These are phyloP conservation scores for Pigoraptor vietnamica DNA, from an alignment of 78 protist genomes.

Conservation along the genomic window DNA sequence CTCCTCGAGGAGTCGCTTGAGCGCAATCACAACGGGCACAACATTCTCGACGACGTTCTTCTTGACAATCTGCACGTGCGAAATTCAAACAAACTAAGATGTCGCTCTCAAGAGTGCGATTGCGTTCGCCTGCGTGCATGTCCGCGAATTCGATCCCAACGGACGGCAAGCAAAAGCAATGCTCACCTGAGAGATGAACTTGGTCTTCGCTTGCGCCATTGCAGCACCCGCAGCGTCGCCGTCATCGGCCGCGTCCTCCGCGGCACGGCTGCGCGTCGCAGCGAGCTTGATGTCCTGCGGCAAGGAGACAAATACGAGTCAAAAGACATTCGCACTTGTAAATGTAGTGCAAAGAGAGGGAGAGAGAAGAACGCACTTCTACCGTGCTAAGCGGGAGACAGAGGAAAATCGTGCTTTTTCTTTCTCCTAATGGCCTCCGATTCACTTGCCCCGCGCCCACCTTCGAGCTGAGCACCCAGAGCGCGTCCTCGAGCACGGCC, in stretches of 20 bases:
- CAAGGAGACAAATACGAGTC: neutral
- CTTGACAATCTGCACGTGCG: constrained; percentile 25
- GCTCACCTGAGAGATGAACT: neutral
- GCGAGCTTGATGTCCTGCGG: constrained; percentile 43
- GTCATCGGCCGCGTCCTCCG: neutral
- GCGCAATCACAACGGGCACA: constrained; percentile 52
- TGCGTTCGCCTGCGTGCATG: too few relatives aligned
- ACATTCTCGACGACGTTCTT: constrained; percentile 57
- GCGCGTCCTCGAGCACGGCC: constrained; percentile 43
- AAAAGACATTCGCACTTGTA: too few relatives aligned
- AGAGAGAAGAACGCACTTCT: too few relatives aligned
- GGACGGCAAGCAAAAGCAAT: neutral
- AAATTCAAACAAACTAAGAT: too few relatives aligned
- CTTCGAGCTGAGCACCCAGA: constrained; percentile 47
- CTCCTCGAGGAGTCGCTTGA: constrained; percentile 53
- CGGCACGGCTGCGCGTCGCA: neutral
- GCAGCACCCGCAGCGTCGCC: neutral
- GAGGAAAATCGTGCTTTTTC: neutral
- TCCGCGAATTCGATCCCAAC: too few relatives aligned
- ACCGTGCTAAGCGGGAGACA: too few relatives aligned
- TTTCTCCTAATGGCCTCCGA: too few relatives aligned
- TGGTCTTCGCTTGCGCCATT: neutral
- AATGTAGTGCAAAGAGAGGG: too few relatives aligned
- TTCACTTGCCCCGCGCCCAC: neutral
- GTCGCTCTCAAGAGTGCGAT: too few relatives aligned